A percentile compares a stretch with the other conserved stretches of the same genome.
Conservation (phyloP, 129 eudicot genomes). For the Escallonia herrerae region DNA sequence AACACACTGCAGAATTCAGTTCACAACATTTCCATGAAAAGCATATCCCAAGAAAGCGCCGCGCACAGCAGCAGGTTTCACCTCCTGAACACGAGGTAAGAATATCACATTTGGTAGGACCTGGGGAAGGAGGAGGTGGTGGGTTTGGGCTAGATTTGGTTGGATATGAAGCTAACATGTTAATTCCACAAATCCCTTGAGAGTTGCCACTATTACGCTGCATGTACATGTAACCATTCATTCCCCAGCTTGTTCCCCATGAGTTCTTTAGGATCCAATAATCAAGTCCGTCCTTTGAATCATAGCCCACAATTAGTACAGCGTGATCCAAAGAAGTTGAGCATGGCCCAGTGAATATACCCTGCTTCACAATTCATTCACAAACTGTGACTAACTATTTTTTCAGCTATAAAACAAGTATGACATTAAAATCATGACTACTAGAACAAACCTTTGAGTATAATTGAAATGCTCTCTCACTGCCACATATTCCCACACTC, state of each 20-base stretch:
- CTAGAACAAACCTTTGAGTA: constrained; percentile 62
- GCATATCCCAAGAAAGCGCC: constrained; percentile 58
- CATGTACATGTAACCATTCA: constrained; percentile 80
- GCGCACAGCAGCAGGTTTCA: constrained; percentile 84
- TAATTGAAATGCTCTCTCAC: constrained; percentile 72
- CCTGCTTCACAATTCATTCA: constrained; percentile 37
- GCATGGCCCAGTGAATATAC: constrained; percentile 92
- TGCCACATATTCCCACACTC: constrained; percentile 92
- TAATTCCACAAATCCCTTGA: constrained; percentile 76
- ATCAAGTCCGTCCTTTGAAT: constrained; percentile 71
- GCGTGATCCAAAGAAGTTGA: constrained; percentile 83
- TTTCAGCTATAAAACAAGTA: too few species aligned
- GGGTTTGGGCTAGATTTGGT: constrained; percentile 85
- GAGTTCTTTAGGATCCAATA: constrained; percentile 94
- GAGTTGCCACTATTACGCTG: constrained; percentile 54
- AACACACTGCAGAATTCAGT: constrained; percentile 68
- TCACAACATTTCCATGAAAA: constrained; percentile 82
- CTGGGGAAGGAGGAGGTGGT: constrained; percentile 65
- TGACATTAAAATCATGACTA: too few species aligned
- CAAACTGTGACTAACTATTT: background rate
- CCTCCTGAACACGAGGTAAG: constrained; percentile 61
- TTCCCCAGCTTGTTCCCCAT: constrained; percentile 89
- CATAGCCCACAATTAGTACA: constrained; percentile 89
- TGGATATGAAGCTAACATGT: constrained; percentile 89
- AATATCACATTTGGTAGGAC: constrained; percentile 61